These are phyloP conservation scores for Ophiocordyceps camponoti-rufipedis DNA, from an alignment of 2,329 filamentous ascomycete species.

Conservation along the genomic window DNA sequence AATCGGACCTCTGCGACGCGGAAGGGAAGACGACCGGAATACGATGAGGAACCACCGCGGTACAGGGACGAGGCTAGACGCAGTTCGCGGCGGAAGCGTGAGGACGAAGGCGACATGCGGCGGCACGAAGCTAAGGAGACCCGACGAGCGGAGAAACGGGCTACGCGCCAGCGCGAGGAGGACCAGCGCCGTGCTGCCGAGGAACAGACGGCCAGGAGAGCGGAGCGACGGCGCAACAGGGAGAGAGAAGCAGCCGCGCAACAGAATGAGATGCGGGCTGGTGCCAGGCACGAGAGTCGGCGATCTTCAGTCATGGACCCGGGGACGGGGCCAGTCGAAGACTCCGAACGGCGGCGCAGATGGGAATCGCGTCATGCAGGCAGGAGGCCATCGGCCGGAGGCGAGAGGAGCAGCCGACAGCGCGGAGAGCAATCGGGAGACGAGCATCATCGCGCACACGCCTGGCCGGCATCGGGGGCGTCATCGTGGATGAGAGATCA, in stretches of 20 bases:
- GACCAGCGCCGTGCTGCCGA: constrained; percentile 29
- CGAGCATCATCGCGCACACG: constrained; percentile 14
- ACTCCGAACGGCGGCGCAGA: constrained; percentile 34
- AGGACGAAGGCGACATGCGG: constrained; percentile 34
- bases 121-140: constrained; percentile 40
- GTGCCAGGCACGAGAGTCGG: constrained; percentile 30
- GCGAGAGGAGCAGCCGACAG: constrained; percentile 26
- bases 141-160: constrained; percentile 34
- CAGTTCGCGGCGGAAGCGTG: constrained; percentile 34
- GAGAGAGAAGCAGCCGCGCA: constrained; percentile 26
- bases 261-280: constrained; percentile 25
- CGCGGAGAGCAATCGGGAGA: constrained; percentile 18
- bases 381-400: constrained; percentile 21
- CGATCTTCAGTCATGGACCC: constrained; percentile 24
- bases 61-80: constrained; percentile 38
- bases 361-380: constrained; percentile 32
- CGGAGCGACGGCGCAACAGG: constrained; percentile 31
- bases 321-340: constrained; percentile 17
- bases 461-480: constrained; percentile 45
- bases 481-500: constrained; percentile 50
- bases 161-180: constrained; percentile 28
- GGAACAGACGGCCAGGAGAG: constrained; percentile 27
- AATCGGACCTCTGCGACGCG: constrained; percentile 24
- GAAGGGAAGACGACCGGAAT: constrained; percentile 36
- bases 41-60: constrained; percentile 35